These are phyloP conservation scores for Alternaria conjuncta DNA, from an alignment of 2,329 filamentous ascomycete species.

Conservation along the genomic window DNA sequence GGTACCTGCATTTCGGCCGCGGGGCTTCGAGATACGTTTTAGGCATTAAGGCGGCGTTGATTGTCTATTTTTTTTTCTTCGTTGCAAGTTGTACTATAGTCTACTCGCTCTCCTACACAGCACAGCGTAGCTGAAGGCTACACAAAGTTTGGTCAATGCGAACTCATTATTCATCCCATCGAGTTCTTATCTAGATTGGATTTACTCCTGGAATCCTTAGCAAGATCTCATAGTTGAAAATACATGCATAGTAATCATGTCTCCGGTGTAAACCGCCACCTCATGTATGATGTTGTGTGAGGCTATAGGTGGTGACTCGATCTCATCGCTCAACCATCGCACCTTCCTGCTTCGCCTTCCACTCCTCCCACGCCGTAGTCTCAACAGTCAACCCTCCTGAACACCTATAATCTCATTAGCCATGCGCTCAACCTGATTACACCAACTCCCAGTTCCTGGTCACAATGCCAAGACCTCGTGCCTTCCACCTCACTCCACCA, in stretches of 20 bases:
- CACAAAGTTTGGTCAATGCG: background rate
- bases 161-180: conserved; percentile 4
- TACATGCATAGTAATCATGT: background rate
- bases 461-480: conserved; percentile 4
- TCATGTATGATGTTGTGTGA: background rate
- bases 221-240: background rate
- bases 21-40: conserved; percentile 15
- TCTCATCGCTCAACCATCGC: background rate
- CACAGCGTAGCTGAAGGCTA: background rate
- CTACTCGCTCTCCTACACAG: background rate
- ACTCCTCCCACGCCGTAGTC: conserved; percentile 66
- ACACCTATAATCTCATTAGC: conserved; percentile 48
- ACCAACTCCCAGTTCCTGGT: background rate
- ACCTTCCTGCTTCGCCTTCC: conserved; percentile 40
- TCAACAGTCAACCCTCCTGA: conserved; percentile 64
- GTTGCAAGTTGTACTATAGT: conserved; percentile 27
- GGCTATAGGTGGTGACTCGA: background rate
- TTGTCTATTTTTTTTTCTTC: conserved; percentile 1
- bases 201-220: background rate
- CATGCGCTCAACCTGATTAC: background rate
- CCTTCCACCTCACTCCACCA: background rate
- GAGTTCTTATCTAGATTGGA: background rate
- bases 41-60: conserved; percentile 33
- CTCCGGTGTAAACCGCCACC: background rate
- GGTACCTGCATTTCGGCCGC: conserved; percentile 30